Evolutionary conservation across 2,329 filamentous ascomycete species (phyloP).

Genomic region (Fusarium pseudocircinatum): DNA sequence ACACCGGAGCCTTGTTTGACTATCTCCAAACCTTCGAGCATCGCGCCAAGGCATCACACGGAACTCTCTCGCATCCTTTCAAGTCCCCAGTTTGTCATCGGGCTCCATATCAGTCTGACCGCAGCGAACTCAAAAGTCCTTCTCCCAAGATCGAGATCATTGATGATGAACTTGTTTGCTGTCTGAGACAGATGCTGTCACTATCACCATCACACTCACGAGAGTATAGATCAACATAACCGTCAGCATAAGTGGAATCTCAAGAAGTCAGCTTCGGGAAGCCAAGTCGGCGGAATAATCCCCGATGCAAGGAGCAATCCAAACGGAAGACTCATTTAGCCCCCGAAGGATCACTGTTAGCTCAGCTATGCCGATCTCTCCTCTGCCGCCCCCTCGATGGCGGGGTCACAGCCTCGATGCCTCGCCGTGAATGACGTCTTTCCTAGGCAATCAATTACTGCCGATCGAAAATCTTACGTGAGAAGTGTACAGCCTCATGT

Average conservation of each 20-base stretch:
- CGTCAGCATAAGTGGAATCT: background rate
- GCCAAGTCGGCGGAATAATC: background rate
- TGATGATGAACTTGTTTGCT: fast-evolving
- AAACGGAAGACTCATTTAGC: background rate
- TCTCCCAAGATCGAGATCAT: background rate
- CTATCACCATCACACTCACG: fast-evolving
- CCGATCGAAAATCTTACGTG: background rate
- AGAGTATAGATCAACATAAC: background rate
- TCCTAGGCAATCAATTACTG: background rate
- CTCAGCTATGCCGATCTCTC: background rate
- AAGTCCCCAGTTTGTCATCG: no score
- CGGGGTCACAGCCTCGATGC: background rate
- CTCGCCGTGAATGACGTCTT: background rate
- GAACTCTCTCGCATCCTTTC: fast-evolving
- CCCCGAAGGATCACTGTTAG: background rate
- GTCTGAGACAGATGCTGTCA: background rate
- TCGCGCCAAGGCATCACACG: fast-evolving
- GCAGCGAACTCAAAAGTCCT: fast-evolving
- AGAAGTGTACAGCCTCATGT: background rate
- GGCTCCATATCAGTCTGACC: no score
- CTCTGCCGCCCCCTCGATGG: background rate
- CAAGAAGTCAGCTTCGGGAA: fast-evolving
- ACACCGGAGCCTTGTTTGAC: background rate
- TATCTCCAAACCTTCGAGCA: fast-evolving
- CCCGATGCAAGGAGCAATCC: background rate